phyloP scores from a whole-genome alignment of 306 rosid species.

The Vigna mungo region DNA sequence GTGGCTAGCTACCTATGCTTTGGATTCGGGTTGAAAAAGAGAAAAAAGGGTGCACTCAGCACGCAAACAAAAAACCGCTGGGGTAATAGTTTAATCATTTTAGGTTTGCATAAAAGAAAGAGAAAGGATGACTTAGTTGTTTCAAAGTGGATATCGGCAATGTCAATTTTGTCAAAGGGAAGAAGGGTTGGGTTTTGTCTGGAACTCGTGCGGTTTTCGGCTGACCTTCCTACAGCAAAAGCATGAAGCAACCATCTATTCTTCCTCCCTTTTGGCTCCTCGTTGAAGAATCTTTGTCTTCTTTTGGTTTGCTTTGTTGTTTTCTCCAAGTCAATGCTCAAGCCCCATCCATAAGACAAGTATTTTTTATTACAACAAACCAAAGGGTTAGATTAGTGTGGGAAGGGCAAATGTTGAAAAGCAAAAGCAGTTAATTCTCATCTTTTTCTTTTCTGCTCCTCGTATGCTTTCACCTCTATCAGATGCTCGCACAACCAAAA shows the following conservation, averaged over 20 bases:
- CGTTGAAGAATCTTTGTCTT: conserved; percentile 80
- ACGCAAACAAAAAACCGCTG: conserved; percentile 44
- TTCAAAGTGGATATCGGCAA: conserved; percentile 49
- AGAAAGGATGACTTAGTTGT: conserved; percentile 55
- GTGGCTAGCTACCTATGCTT: neutral
- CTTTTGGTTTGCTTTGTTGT: conserved; percentile 22
- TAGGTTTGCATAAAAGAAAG: conserved; percentile 55
- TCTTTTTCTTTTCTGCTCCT: conserved; percentile 43
- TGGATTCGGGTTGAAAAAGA: conserved; percentile 66
- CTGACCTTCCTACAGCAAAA: conserved; percentile 57
- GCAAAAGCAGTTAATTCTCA: conserved; percentile 67
- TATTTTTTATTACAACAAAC: conserved; percentile 32
- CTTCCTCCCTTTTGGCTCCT: conserved; percentile 62
- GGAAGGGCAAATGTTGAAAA: conserved; percentile 22
- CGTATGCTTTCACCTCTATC: conserved; percentile 48
- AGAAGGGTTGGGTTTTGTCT: conserved; percentile 25
- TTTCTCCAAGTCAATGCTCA: conserved; percentile 63
- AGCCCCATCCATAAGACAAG: conserved; percentile 61
- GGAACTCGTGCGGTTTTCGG: conserved; percentile 36
- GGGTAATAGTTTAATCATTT: conserved; percentile 57
- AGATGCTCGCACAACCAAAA: conserved; percentile 46
- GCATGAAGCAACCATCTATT: conserved; percentile 40
- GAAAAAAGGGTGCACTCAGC: conserved; percentile 34
- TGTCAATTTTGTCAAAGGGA: conserved; percentile 41
- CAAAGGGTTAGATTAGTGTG: conserved; percentile 35